Conservation (phyloP, 208 protist species). For the Wallacemonas sp. region DNA sequence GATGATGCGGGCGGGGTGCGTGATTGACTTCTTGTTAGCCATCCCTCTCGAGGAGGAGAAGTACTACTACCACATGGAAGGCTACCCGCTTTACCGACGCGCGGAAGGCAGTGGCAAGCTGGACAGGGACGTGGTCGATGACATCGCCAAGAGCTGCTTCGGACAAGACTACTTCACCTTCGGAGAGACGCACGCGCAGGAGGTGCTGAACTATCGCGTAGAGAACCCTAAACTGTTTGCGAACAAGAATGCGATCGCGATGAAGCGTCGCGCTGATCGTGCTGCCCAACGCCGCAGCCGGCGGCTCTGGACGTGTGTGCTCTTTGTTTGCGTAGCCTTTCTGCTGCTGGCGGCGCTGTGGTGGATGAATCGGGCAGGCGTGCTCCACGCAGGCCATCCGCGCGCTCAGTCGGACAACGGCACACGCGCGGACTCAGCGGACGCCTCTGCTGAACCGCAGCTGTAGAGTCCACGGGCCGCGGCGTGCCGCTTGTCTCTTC, state of each 20-base stretch:
- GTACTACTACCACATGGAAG: constrained; percentile 61
- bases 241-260: constrained; percentile 28
- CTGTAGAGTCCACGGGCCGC: no score
- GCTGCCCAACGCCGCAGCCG: constrained; percentile 28
- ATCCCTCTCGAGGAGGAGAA: constrained; percentile 63
- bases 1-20: constrained; percentile 80
- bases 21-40: constrained; percentile 77
- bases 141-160: constrained; percentile 82
- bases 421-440: no score
- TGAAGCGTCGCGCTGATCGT: constrained; percentile 43
- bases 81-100: constrained; percentile 75
- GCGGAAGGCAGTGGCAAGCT: constrained; percentile 75
- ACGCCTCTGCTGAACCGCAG: no score
- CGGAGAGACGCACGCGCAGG: constrained; percentile 50
- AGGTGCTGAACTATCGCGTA: constrained; percentile 51
- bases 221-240: constrained; percentile 46
- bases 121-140: constrained; percentile 80
- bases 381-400: neutral
- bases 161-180: constrained; percentile 79
- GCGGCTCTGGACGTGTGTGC: constrained; percentile 20
- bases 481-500: no score
- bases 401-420: neutral
- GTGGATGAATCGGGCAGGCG: constrained; percentile 6
- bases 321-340: constrained; percentile 24
- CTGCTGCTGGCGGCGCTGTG: constrained; percentile 15